A percentile compares a stretch with the other conserved stretches of the same genome.
These are phyloP conservation scores for Colletotrichum liaoningense DNA, from an alignment of 2,329 filamentous ascomycete genomes.

Conservation along the genomic window DNA sequence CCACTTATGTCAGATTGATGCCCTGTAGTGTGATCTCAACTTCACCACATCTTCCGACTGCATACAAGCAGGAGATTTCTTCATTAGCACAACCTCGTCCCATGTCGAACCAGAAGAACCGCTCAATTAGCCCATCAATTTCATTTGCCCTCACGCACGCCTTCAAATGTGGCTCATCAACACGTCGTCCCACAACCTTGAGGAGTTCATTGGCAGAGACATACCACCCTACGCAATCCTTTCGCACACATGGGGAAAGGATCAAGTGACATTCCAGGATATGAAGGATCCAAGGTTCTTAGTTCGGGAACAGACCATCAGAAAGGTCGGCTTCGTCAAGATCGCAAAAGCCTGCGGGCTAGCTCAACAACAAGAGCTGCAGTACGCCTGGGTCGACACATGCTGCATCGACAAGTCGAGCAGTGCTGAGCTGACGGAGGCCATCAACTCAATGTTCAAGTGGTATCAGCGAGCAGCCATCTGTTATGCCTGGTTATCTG, in stretches of 20 bases:
- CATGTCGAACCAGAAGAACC: too few species aligned
- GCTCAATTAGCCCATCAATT: too few species aligned
- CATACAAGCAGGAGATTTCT: too few species aligned
- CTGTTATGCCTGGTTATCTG: slow-evolving; percentile 38
- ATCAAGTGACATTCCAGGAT: slow-evolving; percentile 40
- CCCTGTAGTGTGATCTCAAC: too few species aligned
- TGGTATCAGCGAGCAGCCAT: slow-evolving; percentile 37
- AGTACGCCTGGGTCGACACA: slow-evolving; percentile 40
- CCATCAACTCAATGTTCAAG: slow-evolving; percentile 36
- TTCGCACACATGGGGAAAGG: slow-evolving; percentile 42
- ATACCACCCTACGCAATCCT: slow-evolving; percentile 39
- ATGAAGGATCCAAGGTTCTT: neutral
- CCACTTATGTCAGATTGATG: too few species aligned
- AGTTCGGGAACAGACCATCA: neutral
- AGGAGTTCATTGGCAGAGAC: neutral
- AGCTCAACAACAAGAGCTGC: neutral
- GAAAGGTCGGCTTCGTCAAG: slow-evolving; percentile 29
- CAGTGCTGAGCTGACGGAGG: slow-evolving; percentile 39
- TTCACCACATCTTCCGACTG: too few species aligned
- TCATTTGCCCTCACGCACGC: neutral
- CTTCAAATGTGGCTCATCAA: slow-evolving; percentile 3
- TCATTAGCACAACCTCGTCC: too few species aligned
- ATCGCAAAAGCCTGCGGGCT: slow-evolving; percentile 15
- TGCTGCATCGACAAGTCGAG: slow-evolving; percentile 42
- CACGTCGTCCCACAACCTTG: neutral